Conservation (phyloP, 2,329 filamentous ascomycete genomes). For the Colletotrichum caudatum region DNA sequence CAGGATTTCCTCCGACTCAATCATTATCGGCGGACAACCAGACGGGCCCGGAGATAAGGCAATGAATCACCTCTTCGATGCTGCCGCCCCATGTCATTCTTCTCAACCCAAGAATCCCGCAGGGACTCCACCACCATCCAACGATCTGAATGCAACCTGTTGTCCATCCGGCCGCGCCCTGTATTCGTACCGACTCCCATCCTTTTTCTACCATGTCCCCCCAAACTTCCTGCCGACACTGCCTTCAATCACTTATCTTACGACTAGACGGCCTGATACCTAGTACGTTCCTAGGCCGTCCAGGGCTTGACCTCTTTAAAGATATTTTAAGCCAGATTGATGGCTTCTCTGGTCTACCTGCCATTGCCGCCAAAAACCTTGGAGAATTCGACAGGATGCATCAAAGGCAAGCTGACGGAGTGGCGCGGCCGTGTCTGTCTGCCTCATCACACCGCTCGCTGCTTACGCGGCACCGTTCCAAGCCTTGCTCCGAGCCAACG, state of each 20-base stretch:
- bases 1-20: too few relatives aligned
- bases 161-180: neutral
- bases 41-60: neutral
- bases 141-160: constrained; percentile 15
- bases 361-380: neutral
- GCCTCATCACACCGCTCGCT: constrained; percentile 31
- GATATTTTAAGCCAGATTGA: neutral
- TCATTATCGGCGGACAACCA: neutral
- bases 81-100: neutral
- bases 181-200: too few relatives aligned
- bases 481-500: constrained; percentile 5
- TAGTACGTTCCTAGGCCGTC: neutral
- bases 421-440: constrained; percentile 3
- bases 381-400: neutral
- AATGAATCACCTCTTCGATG: neutral
- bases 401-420: neutral
- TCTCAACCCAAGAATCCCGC: neutral
- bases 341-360: neutral
- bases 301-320: neutral
- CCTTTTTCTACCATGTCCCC: constrained; percentile 1
- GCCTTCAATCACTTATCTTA: neutral
- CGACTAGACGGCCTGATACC: neutral
- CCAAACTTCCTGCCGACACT: neutral
- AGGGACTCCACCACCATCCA: neutral
- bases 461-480: constrained; percentile 37